These are phyloP conservation scores for Myriosclerotinia curreyana DNA, from an alignment of 2,329 filamentous ascomycete species.

Conservation along the genomic window DNA sequence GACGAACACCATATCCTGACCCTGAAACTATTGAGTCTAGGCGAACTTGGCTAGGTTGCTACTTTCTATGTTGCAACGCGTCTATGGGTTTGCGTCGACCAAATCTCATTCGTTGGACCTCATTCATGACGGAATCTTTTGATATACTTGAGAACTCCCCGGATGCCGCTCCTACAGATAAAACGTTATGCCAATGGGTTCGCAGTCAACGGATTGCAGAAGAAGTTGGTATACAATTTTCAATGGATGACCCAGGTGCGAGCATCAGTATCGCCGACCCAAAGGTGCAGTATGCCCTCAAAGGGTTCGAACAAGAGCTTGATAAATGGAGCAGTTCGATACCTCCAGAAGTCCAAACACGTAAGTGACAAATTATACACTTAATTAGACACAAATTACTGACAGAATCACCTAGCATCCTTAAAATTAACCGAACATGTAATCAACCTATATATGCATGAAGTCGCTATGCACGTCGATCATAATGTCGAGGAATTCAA, in stretches of 20 bases:
- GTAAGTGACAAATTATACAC: conserved; percentile 31
- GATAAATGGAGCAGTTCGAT: conserved; percentile 46
- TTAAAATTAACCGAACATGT: conserved; percentile 52
- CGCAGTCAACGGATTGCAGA: conserved; percentile 51
- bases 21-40: conserved; percentile 39
- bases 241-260: conserved; percentile 46
- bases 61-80: conserved; percentile 42
- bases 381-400: neutral
- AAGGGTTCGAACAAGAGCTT: conserved; percentile 53
- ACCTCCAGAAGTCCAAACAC: conserved; percentile 40
- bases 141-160: conserved; percentile 44
- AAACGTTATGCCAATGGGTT: conserved; percentile 44
- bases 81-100: conserved; percentile 46
- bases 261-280: conserved; percentile 52
- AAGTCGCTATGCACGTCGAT: conserved; percentile 56
- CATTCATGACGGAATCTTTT: conserved; percentile 47
- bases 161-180: conserved; percentile 44
- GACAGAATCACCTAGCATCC: conserved; percentile 40
- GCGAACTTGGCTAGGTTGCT: conserved; percentile 40
- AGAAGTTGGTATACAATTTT: conserved; percentile 54
- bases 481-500: conserved; percentile 53
- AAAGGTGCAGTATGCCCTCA: conserved; percentile 53
- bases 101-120: conserved; percentile 45
- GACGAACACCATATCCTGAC: conserved; percentile 40
- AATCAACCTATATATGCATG: conserved; percentile 56